Evolutionary conservation across 148 eudicot genomes (phyloP).

Genomic region (Polygonum aviculare): DNA sequence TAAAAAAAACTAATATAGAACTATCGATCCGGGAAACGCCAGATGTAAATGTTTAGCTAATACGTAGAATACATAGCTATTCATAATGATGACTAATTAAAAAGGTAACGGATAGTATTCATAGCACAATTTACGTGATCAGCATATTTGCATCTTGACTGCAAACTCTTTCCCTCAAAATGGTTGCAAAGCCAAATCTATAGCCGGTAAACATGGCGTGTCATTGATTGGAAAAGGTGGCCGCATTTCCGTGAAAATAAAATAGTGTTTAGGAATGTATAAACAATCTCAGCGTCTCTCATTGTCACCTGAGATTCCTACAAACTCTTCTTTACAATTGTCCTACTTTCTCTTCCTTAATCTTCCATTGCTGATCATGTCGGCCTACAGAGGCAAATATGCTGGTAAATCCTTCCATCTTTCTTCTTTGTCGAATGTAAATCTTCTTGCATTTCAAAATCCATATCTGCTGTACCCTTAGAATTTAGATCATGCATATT

Average conservation of each 20-base stretch:
- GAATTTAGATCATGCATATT: too few relatives aligned
- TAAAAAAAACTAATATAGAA: too few relatives aligned
- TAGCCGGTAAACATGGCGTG: not conserved
- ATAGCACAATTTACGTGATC: not conserved
- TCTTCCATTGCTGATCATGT: not conserved
- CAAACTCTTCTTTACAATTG: not conserved
- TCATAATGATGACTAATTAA: not conserved
- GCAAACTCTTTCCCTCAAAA: not conserved
- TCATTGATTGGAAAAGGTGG: not conserved
- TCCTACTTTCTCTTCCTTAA: not conserved
- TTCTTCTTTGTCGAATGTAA: too few relatives aligned
- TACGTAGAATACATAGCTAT: too few relatives aligned
- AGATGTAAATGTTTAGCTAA: too few relatives aligned
- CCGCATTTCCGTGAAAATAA: not conserved
- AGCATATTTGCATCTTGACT: not conserved
- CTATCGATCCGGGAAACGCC: too few relatives aligned
- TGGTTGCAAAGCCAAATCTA: not conserved
- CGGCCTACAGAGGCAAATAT: conserved; percentile 17
- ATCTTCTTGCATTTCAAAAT: not conserved
- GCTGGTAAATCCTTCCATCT: not conserved
- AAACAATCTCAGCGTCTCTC: not conserved
- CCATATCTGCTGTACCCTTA: too few relatives aligned
- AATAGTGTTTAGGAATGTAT: not conserved
- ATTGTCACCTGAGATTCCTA: not conserved
- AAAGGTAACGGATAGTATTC: too few relatives aligned